Percentiles rank a stretch among this genome's conserved stretches.
These are phyloP conservation scores for Yamadazyma nakazawae DNA, from an alignment of 805 yeast genomes.

Conservation along the genomic window DNA sequence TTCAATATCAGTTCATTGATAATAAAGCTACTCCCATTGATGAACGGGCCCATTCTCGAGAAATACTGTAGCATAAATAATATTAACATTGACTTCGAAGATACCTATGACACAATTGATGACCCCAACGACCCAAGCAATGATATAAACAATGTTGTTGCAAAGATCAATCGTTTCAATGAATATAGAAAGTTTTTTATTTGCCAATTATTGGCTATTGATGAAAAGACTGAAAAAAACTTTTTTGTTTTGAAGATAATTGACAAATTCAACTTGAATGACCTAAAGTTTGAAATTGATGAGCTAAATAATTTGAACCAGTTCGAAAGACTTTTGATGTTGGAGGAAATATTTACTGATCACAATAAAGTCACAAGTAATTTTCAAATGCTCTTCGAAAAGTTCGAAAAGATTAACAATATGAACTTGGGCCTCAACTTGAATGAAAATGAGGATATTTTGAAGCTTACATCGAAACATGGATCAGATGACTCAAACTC, in stretches of 20 bases:
- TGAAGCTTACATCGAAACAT: constrained; percentile 3
- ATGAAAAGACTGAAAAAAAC: constrained; percentile 27
- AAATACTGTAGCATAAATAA: constrained; percentile 39
- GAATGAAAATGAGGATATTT: constrained; percentile 10
- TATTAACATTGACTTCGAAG: constrained; percentile 28
- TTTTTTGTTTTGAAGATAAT: constrained; percentile 30
- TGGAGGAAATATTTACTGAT: constrained; percentile 19
- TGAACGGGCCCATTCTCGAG: constrained; percentile 38
- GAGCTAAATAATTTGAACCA: constrained; percentile 7
- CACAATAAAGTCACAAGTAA: constrained; percentile 23
- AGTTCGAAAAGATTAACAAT: constrained; percentile 18
- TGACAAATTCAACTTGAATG: constrained; percentile 17
- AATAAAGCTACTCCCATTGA: constrained; percentile 25
- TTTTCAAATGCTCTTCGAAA: constrained; percentile 24
- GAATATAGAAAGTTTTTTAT: constrained; percentile 35
- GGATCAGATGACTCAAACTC: constrained; percentile 6
- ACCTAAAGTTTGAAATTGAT: constrained; percentile 4
- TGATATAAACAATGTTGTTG: constrained; percentile 8
- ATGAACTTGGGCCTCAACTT: constrained; percentile 1
- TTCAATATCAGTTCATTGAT: constrained; percentile 29
- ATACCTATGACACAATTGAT: constrained; percentile 18
- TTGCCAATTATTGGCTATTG: constrained; percentile 36
- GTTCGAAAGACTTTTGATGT: constrained; percentile 18
- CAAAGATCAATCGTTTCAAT: constrained; percentile 26
- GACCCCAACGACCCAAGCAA: constrained; percentile 10